Evolutionary conservation across 1,284 basidiomycete genomes (phyloP).

Genomic region (Cryptococcus depauperatus): DNA sequence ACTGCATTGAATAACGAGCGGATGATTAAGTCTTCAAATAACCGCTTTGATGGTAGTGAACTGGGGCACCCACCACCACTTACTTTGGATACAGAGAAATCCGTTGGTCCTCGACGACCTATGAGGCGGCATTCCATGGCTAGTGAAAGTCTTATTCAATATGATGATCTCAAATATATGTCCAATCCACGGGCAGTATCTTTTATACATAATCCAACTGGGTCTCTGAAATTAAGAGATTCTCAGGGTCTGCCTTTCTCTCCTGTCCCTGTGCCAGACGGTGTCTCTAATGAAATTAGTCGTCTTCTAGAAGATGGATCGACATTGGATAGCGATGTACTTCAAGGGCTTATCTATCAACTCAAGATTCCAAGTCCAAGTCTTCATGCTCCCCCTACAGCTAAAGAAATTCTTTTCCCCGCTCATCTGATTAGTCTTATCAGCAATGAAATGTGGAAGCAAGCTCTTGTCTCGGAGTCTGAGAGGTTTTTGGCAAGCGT

Average conservation of each 20-base stretch:
- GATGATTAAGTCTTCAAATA: too few species aligned
- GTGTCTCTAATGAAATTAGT: conserved; percentile 89
- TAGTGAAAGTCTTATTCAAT: conserved; percentile 6
- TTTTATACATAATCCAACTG: conserved; percentile 73
- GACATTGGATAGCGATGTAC: conserved; percentile 85
- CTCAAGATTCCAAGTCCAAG: conserved; percentile 90
- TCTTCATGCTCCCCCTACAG: conserved; percentile 79
- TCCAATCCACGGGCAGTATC: conserved; percentile 84
- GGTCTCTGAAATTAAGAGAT: conserved; percentile 52
- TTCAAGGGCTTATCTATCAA: conserved; percentile 81
- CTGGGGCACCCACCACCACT: too few species aligned
- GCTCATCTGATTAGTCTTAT: conserved; percentile 97
- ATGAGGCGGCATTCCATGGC: conserved; percentile 45
- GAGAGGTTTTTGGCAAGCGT: conserved; percentile 97
- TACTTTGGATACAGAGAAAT: too few species aligned
- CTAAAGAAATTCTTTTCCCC: conserved; percentile 98
- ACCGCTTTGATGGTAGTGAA: too few species aligned
- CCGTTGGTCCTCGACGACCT: too few species aligned
- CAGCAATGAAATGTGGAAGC: conserved; percentile 99
- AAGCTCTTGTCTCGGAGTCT: conserved; percentile 91
- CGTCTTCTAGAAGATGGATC: conserved; percentile 85
- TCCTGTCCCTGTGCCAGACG: conserved; percentile 71
- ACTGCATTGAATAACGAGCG: too few species aligned
- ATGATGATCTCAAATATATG: conserved; percentile 57
- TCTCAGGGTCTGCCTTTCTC: conserved; percentile 56